Percentiles rank a stretch among this genome's conserved stretches.
These are phyloP conservation scores for Globisporangium megalacanthum DNA, from an alignment of 352 stramenopile species.

Conservation along the genomic window DNA sequence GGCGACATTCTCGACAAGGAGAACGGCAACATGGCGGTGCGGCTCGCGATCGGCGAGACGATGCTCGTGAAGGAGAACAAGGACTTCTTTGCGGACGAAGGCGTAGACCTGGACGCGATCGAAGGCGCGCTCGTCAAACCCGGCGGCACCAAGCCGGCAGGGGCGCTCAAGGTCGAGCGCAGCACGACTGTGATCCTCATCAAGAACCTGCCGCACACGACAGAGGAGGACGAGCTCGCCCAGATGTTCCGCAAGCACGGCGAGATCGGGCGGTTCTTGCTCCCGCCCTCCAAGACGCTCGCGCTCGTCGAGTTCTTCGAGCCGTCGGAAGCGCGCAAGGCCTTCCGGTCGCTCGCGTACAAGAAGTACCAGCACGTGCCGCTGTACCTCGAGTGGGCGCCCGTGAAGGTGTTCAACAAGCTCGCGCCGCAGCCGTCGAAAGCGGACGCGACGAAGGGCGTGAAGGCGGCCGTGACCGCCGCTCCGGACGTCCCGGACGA, in stretches of 20 bases:
- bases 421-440: conserved; percentile 5
- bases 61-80: conserved; percentile 98
- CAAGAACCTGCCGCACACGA: conserved; percentile 97
- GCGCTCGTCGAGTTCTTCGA: conserved; percentile 96
- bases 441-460: conserved; percentile 45
- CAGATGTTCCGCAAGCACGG: conserved; percentile 94
- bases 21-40: conserved; percentile 95
- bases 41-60: conserved; percentile 97
- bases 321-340: conserved; percentile 91
- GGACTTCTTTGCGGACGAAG: conserved; percentile 93
- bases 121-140: conserved; percentile 75
- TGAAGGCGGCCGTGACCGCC: conserved; percentile 26
- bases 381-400: conserved; percentile 98
- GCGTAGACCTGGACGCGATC: conserved; percentile 93
- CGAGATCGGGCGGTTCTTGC: conserved; percentile 81
- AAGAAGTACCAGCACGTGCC: conserved; percentile 97
- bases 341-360: conserved; percentile 97
- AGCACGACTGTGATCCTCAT: conserved; percentile 95
- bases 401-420: conserved; percentile 73
- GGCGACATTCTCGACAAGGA: conserved; percentile 95
- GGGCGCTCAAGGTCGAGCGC: conserved; percentile 74
- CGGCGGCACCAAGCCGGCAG: conserved; percentile 15
- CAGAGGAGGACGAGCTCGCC: conserved; percentile 90
- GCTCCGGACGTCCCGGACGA: conserved; percentile 56
- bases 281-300: conserved; percentile 92